Evolutionary conservation across 2,329 filamentous ascomycete species (phyloP).

Genomic region (Aspergillus pseudonomiae): DNA sequence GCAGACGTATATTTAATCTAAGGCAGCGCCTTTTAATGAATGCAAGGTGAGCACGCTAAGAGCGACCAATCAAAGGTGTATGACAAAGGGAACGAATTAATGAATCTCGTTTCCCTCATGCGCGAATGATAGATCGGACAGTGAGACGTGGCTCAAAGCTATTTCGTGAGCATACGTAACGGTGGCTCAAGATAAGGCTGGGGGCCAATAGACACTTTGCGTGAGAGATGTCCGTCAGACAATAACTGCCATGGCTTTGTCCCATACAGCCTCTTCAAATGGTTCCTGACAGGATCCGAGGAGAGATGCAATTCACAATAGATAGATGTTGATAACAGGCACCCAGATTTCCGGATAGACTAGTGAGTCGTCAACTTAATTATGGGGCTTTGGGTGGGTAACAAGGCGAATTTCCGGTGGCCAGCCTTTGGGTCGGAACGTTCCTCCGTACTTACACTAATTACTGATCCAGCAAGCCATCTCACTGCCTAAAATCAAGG

Average conservation of each 20-base stretch:
- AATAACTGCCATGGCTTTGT: constrained; percentile 16
- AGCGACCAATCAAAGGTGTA: constrained; percentile 5
- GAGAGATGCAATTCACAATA: background rate
- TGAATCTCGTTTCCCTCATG: constrained; percentile 2
- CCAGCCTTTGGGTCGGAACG: background rate
- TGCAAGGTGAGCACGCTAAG: background rate
- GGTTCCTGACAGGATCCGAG: background rate
- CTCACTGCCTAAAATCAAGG: background rate
- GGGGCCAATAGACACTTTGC: constrained; percentile 3
- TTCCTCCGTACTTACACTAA: background rate
- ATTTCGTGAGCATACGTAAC: constrained; percentile 21
- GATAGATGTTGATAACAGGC: background rate
- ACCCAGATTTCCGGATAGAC: constrained; percentile 10
- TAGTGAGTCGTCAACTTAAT: background rate
- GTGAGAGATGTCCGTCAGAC: constrained; percentile 1
- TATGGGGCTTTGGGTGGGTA: constrained; percentile 2
- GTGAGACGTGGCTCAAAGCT: constrained; percentile 15
- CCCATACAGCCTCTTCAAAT: constrained; percentile 1
- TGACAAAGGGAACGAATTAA: constrained; percentile 6
- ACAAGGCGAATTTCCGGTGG: background rate
- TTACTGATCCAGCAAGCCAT: background rate
- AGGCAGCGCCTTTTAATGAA: constrained; percentile 1
- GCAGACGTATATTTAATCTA: constrained; percentile 16
- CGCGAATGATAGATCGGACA: constrained; percentile 11
- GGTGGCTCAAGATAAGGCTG: constrained; percentile 4